Base-by-base conservation (phyloP, 805 yeast species). In the Ogataea naganishii region DNA sequence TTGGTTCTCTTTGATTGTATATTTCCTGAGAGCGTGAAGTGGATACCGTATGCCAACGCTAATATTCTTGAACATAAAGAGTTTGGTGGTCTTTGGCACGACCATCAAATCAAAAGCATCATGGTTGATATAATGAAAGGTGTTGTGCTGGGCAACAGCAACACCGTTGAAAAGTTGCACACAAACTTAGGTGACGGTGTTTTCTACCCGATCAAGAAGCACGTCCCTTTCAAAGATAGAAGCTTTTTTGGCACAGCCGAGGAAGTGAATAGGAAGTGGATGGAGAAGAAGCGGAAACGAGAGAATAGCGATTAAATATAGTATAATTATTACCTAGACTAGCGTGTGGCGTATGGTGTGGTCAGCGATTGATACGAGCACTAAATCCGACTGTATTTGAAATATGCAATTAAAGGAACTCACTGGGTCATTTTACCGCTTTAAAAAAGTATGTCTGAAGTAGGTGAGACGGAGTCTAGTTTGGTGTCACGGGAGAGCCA, bases 1-100 rank as follows among this genome's bases (percentile, higher is more conserved):
- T 61, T 92, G 41, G 77, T 89, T 4, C 58, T 92, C 23, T 86
- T 80, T 49, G 94, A 89, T 47, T 89, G 97, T 53, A 72, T 69
- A 10, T 92, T 72, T 48, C 73, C 75, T 6, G 56, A 48, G 5
- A 19, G 26, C 1, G 64, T 86, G 56, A 77, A 74, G 38, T 89
- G 95, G 95, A 47, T 46, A n/a, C 38, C 49, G 4, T 46, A 44
- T 1, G 37, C 48, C 2, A 36, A 47, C 3, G 64, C 63, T 33
- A 43, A 62, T 8, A 46, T 57, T 13, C 62, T 61, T 32, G 65
- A 69, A 16, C 54, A 62, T n/a, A 48, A 57, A 10, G 54, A 53
- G 1, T 62, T 74, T 20, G 58, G 60, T 35, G 75, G 75, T 4
- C 44, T 69, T 24, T 69, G 74, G 56, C 55, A 72, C 31, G 80